Percentiles rank a stretch among this genome's conserved stretches.
phyloP scores from a whole-genome alignment of 352 stramenopile species.

The Globisporangium rhizosaccharum region DNA sequence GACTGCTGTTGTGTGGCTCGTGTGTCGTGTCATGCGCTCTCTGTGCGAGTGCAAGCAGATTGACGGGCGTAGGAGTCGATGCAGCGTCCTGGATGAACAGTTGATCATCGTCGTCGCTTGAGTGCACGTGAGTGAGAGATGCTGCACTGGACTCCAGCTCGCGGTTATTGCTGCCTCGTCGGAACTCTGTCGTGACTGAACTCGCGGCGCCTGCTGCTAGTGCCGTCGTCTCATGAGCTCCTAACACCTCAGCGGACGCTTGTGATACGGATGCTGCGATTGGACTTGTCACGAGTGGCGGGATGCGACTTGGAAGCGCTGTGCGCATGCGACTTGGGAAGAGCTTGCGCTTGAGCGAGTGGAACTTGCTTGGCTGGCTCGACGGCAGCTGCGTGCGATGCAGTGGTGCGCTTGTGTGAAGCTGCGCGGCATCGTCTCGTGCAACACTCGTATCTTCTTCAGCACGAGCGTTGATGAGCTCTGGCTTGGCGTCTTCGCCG shows the following conservation, averaged over 20 bases:
- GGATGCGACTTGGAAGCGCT: slow-evolving; percentile 32
- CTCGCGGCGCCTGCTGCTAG: background rate
- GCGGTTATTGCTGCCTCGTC: background rate
- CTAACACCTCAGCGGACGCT: background rate
- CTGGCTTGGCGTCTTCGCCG: background rate
- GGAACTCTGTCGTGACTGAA: background rate
- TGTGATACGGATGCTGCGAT: slow-evolving; percentile 15
- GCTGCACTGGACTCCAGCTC: background rate
- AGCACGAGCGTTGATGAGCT: background rate
- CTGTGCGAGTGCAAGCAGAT: too few relatives aligned
- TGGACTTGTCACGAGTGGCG: slow-evolving; percentile 39
- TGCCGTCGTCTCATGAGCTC: background rate
- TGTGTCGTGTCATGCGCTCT: too few relatives aligned
- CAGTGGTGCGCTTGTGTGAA: background rate
- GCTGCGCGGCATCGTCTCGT: background rate
- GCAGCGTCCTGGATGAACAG: too few relatives aligned
- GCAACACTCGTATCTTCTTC: background rate
- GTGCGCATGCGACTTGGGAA: slow-evolving; percentile 44
- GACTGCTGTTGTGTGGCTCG: background rate
- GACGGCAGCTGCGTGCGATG: background rate
- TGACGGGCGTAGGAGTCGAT: too few relatives aligned
- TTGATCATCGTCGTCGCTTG: too few relatives aligned
- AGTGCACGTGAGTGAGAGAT: too few relatives aligned
- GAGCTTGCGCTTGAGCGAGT: slow-evolving; percentile 46
- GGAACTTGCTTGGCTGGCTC: slow-evolving; percentile 26